Base-by-base conservation (phyloP, 2,329 filamentous ascomycete genomes). In the Metarhizium sp. region DNA sequence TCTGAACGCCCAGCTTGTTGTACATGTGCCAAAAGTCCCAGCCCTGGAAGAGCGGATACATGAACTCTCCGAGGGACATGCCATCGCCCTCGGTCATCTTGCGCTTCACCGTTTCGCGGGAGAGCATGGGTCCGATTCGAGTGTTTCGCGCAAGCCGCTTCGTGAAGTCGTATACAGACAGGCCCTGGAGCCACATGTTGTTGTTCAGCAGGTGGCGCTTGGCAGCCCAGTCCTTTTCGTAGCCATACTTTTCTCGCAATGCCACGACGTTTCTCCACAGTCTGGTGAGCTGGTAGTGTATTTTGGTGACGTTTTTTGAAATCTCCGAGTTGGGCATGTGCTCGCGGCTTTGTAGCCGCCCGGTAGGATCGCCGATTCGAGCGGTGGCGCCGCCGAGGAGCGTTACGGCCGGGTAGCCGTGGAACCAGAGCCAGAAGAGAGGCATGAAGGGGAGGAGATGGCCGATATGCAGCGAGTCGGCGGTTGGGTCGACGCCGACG, bases 11-110 rank as follows among this genome's bases (percentile, higher is more conserved):
- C 29, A 78, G 77, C 50, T 81, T 78, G 58, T 63, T 69, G 71
- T 88, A 95, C 73, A 97, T 80, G 62, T 88, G 79, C 89, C 90
- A 97, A 82, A 92, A 99, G 69, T 99, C 94, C 87, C 92, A 97
- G 25, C 87, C 91, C 69, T 99, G 94, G 64, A 97, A 82, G 16
- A 99, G 73, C 1, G 95, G 94, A 66, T 99, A 99, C 46, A 85
- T 81, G 70, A 99, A 96, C 68, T 99, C 94, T 40, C 90, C 86
- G 64, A 95, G 88, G 0, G 92, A 95, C 87, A 99, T 92, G 63
- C 94, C 95, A 60, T 94, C 88, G 42, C 90, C 90, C 53, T 85
- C 85, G n/a, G 81, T 80, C 77, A 97, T 79, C 66, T 91, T 90
- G 56, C 84, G 85, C 71, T 90, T 94, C 54, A 95, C 91, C 86